Base-by-base conservation (phyloP, 306 rosid genomes). In the Corylus americana region DNA sequence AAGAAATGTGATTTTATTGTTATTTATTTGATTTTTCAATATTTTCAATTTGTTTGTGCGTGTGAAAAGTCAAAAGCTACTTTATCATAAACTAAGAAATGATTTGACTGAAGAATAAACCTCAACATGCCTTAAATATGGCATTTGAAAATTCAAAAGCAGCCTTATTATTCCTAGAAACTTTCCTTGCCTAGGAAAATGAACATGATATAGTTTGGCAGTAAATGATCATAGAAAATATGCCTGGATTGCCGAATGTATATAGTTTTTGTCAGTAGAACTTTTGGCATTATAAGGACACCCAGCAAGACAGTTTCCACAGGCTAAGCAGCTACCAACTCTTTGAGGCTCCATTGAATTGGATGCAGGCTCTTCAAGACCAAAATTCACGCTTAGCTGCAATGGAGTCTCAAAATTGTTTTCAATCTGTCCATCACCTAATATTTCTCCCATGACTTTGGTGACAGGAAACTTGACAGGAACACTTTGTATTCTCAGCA, bases 231-330 rank as follows among this genome's bases (percentile, higher is more conserved):
- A 22, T 72, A 69, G 51, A 47, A 62, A 61, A 51, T 49, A 13
- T 76, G 79, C 87, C 84, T 79, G 87, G 78, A 76, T 75, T 61
- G 84, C 87, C 18, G 82, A 45, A 47, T 4, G 13, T 55, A 83
- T 4, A 79, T 76, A 79, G n/a, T 79, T 83, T 66, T 75, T 79
- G 73, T 83, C 84, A 14, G 84, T 79, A 9, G 87, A 83, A 79
- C 69, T 80, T 73, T 83, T 83, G 74, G 87, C 87, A 57, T 79
- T 47, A 48, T 79, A 83, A 48, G 81, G 84, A 62, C 87, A 83
- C 27, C 87, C 87, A 62, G 87, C 82, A 79, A 83, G 58, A 67
- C 86, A 83, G 76, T 83, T 79, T 71, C 83, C 86, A 54, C 83
- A 75, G 66, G 81, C 86, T 71, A 83, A 70, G 71, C 83, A 79